Evolutionary conservation across 805 yeast genomes (phyloP), one percentile per base, ranked within the genome.

Genomic region (Candida corydali): DNA sequence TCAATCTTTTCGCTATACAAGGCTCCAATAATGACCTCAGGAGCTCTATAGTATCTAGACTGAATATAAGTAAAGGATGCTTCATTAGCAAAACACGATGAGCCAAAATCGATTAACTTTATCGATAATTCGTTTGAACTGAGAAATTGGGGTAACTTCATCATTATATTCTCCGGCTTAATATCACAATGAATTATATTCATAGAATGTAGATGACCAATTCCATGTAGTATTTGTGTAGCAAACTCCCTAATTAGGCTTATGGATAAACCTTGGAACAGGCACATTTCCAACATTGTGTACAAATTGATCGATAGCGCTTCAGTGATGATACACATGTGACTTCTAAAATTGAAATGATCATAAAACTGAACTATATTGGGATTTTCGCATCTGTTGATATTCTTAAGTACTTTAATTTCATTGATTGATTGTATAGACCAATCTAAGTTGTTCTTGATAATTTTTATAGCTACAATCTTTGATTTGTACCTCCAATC

Each of bases 91-190:
- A 53, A 55, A 44, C 83, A 74, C 0, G 86, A 76, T 0, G 84
- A 71, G 0, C 96, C 96, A 52, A 87, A 86, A 52, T 87, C 96
- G 37, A 87, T 83, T 22, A 87, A 69, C 48, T 83, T 86, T 33
- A 86, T 65, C 14, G 59, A 61, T 16, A 80, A 62, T 7, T 67
- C 61, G 1, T 55, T 40, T 14, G 25, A 36, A 24, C 19, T 29
- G 26, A 26, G 42, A 28, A 26, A 32, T 17, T 43, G 23, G 1
- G 72, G 72, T 10, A 65, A 41, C 33, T 55, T 52, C 4, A 83
- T 57, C 80, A 86, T 77, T 25, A 87, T 65, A 56, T 87, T 87
- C 36, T 51, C 56, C 3, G 56, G 96, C 51, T 87, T 87, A 39
- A 87, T 62, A 54, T 87, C 96, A 49, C 95, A 86, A 53, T 87